Conservation (phyloP, 371 early-diverging fungal genomes). For the Syncephalastrum sp. region DNA sequence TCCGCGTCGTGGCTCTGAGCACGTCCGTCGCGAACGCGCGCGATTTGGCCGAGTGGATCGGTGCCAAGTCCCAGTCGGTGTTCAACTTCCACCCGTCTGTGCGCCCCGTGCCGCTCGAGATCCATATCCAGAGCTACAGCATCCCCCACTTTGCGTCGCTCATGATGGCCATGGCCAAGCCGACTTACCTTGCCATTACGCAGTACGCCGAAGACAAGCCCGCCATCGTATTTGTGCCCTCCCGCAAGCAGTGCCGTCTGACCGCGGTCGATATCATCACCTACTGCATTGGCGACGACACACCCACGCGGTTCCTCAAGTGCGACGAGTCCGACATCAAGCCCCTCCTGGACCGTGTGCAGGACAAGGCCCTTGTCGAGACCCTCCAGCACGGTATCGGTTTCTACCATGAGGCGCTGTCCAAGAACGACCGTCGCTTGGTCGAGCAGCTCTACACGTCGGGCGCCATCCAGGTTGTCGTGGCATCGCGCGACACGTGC, state of each 20-base stretch:
- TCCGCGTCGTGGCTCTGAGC: constrained; percentile 90
- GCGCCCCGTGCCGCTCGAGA: constrained; percentile 90
- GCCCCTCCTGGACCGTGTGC: constrained; percentile 60
- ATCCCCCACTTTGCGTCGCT: constrained; percentile 90
- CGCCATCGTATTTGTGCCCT: constrained; percentile 89
- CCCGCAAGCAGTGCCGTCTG: constrained; percentile 85
- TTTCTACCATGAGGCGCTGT: constrained; percentile 87
- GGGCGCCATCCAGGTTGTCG: constrained; percentile 85
- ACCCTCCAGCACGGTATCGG: constrained; percentile 84
- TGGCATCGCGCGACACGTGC: constrained; percentile 88
- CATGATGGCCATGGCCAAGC: constrained; percentile 93
- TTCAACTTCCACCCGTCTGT: constrained; percentile 95
- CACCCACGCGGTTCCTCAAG: constrained; percentile 70
- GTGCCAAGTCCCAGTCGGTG: constrained; percentile 70
- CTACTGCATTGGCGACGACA: constrained; percentile 73
- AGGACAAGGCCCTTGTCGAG: constrained; percentile 73
- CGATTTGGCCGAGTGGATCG: constrained; percentile 97
- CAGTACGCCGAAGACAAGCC: constrained; percentile 65
- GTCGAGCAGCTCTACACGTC: constrained; percentile 77
- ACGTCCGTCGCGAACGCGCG: constrained; percentile 92
- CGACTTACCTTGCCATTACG: constrained; percentile 81
- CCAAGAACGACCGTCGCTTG: constrained; percentile 66
- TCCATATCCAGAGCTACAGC: constrained; percentile 90
- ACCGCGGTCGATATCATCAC: constrained; percentile 87
- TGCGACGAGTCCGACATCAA: constrained; percentile 65